Evolutionary conservation across 805 yeast genomes (phyloP), one percentile per base, ranked within the genome.

Genomic region (Brettanomyces nanus): DNA sequence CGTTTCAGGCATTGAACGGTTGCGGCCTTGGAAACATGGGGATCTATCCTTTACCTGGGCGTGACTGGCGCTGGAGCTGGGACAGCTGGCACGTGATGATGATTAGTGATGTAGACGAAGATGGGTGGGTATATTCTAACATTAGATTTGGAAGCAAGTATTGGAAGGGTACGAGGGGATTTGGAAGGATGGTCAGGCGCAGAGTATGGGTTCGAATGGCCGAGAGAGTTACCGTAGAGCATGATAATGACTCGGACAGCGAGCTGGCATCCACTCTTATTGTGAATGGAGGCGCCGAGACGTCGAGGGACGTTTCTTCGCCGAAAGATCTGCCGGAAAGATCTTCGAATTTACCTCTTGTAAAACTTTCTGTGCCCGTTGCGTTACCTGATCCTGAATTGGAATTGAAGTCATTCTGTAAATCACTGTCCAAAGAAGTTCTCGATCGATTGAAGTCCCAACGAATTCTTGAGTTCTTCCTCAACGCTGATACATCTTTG

Each of bases 1-100:
- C 58, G 40, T 73, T 51, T 43, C 76, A 70, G 49, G 62, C 66
- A 21, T 40, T 71, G 13, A 54, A 61, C 26, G 77, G 77, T 1
- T 48, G 53, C 3, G 50, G 56, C 15, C 47, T 73, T 41, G 35
- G 45, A 36, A 41, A 47, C 27, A 31, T 60, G 30, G 39, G 51
- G 40, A 38, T 59, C 44, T 51, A 55, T 39, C 75, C 77, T 0
- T 56, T 73, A 18, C 78, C 80, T 1, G 76, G 67, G 28, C 51
- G 62, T 23, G 48, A 59, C 35, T 74, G 80, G 80, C 40, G 46
- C 36, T 74, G 80, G 80, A 47, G 59, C 18, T 74, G 80, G 80
- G 60, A 59, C n/a, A 50, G 49, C 30, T 73, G 79, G 80, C 68
- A 71, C 40, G 64, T 71, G 3, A 48, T 72, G 40, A 73, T 73